Conservation (phyloP, 2,329 filamentous ascomycete species). For the Magnaporthiopsis incrustans region DNA sequence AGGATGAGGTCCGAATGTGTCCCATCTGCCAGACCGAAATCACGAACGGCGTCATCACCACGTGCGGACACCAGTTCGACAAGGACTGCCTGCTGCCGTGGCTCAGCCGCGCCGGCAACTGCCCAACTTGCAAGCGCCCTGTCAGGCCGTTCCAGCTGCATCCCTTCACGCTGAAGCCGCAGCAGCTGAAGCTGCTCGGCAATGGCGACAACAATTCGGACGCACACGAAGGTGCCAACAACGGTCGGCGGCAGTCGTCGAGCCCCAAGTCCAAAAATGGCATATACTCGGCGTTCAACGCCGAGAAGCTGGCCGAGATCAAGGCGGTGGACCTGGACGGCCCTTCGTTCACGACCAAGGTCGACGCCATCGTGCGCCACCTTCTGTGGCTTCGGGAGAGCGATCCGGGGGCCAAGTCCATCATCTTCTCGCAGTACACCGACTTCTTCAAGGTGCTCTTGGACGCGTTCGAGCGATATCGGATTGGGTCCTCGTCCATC, state of each 20-base stretch:
- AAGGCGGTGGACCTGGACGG: constrained; percentile 68
- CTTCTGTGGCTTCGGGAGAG: constrained; percentile 76
- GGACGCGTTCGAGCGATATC: constrained; percentile 60
- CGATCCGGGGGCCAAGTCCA: constrained; percentile 80
- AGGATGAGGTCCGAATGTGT: constrained; percentile 61
- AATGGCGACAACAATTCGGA: not conserved
- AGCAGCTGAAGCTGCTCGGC: constrained; percentile 51
- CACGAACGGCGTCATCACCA: constrained; percentile 70
- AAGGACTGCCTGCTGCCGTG: constrained; percentile 77
- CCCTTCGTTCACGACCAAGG: constrained; percentile 78
- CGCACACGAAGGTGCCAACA: constrained; percentile 9
- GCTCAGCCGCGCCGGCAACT: constrained; percentile 67
- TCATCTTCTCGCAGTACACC: constrained; percentile 86
- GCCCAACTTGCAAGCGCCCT: constrained; percentile 73
- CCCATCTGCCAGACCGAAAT: constrained; percentile 79
- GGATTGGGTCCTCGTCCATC: constrained; percentile 67
- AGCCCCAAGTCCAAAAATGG: constrained; percentile 22
- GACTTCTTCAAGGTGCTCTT: constrained; percentile 71
- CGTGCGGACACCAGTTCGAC: constrained; percentile 89
- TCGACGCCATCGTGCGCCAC: constrained; percentile 76
- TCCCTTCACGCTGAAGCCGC: constrained; percentile 75
- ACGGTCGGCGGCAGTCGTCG: constrained; percentile 13
- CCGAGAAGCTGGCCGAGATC: constrained; percentile 67
- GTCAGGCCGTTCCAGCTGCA: constrained; percentile 64
- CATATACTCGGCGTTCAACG: constrained; percentile 74